Conservation (phyloP, 176 grass and related monocot species). For the Melocanna baccifera region DNA sequence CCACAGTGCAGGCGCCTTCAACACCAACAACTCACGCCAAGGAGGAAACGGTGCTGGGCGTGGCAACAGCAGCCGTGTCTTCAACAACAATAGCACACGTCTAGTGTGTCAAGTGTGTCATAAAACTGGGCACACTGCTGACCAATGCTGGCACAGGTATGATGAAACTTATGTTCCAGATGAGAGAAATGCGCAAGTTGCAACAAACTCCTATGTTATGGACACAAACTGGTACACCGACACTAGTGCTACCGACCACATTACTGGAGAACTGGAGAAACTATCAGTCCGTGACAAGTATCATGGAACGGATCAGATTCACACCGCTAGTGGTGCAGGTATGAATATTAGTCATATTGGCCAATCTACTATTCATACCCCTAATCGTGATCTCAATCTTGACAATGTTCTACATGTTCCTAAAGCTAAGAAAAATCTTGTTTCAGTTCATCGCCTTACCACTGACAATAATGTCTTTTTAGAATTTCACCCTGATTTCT, state of each 20-base stretch:
- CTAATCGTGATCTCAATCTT: not conserved
- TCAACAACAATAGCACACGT: accelerated
- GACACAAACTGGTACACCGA: not conserved
- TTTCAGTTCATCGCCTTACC: no score
- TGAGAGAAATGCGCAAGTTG: accelerated
- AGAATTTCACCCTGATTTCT: no score
- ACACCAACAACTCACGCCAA: no score
- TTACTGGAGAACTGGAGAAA: not conserved
- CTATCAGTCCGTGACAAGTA: no score
- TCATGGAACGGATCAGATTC: no score
- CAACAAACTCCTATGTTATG: not conserved
- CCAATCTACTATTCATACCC: not conserved
- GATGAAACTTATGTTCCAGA: not conserved
- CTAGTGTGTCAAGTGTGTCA: not conserved
- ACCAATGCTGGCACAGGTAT: not conserved
- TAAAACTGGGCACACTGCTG: not conserved
- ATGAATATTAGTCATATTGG: no score
- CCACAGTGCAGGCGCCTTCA: no score
- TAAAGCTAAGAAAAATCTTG: not conserved
- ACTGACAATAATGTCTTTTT: no score
- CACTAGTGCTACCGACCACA: not conserved
- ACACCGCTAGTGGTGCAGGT: no score
- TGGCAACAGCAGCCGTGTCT: no score
- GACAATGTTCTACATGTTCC: not conserved
- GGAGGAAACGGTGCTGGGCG: no score